phyloP scores from a whole-genome alignment of 2,329 filamentous ascomycete species.

The Phialophora tarda region DNA sequence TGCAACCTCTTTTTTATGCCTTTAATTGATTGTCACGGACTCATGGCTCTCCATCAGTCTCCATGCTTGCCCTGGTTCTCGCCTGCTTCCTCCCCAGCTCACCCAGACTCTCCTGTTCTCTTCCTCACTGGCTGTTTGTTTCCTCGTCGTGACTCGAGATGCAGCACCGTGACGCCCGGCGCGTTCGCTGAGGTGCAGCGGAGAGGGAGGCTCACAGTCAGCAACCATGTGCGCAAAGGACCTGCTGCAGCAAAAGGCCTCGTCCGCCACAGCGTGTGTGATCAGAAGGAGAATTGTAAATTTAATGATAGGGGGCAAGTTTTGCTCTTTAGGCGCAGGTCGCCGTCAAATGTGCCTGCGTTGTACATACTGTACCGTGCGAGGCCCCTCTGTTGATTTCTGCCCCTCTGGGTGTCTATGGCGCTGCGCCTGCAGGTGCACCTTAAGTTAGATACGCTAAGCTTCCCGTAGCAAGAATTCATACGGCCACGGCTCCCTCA shows the following conservation, averaged over 20 bases:
- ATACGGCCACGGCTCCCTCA: conserved; percentile 16
- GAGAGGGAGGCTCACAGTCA: not conserved
- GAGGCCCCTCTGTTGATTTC: conserved; percentile 1
- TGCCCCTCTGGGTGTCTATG: conserved; percentile 6
- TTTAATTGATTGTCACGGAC: conserved; percentile 14
- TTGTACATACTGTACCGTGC: not conserved
- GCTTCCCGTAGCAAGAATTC: conserved; percentile 11
- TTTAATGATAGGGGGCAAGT: not conserved
- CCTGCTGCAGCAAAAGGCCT: not conserved
- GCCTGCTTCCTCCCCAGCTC: conserved; percentile 9
- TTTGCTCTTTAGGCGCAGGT: not conserved
- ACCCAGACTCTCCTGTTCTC: conserved; percentile 8
- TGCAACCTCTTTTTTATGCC: conserved; percentile 25
- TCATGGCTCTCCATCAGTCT: conserved; percentile 6
- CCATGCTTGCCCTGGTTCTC: conserved; percentile 21
- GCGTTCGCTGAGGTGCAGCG: not conserved
- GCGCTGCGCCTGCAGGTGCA: conserved; percentile 19
- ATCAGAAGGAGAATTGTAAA: not conserved
- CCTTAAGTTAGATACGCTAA: conserved; percentile 23
- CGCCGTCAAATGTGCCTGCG: not conserved
- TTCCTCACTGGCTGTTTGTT: conserved; percentile 3
- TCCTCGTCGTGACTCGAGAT: conserved; percentile 1
- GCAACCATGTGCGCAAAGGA: not conserved
- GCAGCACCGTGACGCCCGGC: not conserved
- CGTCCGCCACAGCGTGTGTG: not conserved